A percentile compares a stretch with the other conserved stretches of the same genome.
These are phyloP conservation scores for Russula sp. DNA, from an alignment of 768 basidiomycete genomes.

Conservation along the genomic window DNA sequence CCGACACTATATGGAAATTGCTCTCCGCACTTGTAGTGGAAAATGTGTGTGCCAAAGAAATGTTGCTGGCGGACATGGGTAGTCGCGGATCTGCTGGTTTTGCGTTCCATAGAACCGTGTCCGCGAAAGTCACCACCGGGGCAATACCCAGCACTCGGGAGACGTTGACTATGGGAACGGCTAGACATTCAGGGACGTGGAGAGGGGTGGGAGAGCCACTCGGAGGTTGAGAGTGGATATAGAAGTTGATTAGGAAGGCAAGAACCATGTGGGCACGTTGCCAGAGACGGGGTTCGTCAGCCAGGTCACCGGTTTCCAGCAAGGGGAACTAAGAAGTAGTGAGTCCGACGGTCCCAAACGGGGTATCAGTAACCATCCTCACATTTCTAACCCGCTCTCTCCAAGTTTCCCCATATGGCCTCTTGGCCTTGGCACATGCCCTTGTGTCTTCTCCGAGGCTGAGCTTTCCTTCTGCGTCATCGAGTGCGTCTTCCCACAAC, in stretches of 20 bases:
- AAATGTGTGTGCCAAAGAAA: conserved; percentile 70
- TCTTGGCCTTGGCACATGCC: conserved; percentile 47
- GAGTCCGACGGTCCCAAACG: not conserved
- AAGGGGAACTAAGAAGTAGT: conserved; percentile 59
- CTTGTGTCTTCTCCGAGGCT: conserved; percentile 56
- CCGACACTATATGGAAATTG: conserved; percentile 84
- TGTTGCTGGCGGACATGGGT: conserved; percentile 68
- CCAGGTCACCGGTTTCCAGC: conserved; percentile 54
- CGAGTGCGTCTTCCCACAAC: conserved; percentile 70
- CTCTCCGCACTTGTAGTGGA: conserved; percentile 82
- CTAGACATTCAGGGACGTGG: conserved; percentile 70
- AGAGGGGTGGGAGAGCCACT: conserved; percentile 41
- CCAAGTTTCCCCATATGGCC: conserved; percentile 64
- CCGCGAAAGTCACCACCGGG: conserved; percentile 92
- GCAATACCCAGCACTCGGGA: conserved; percentile 80
- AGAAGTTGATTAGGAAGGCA: conserved; percentile 87
- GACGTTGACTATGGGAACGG: conserved; percentile 72
- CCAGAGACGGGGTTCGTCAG: conserved; percentile 54
- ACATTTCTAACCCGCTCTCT: conserved; percentile 60
- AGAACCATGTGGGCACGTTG: conserved; percentile 89
- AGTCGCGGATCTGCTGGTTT: conserved; percentile 53
- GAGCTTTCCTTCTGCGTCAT: conserved; percentile 51
- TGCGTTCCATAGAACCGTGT: conserved; percentile 95
- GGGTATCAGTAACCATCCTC: conserved; percentile 36
- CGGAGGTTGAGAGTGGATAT: conserved; percentile 73